Conservation (phyloP, 257 asterid genomes). For the Cruciata laevipes region DNA sequence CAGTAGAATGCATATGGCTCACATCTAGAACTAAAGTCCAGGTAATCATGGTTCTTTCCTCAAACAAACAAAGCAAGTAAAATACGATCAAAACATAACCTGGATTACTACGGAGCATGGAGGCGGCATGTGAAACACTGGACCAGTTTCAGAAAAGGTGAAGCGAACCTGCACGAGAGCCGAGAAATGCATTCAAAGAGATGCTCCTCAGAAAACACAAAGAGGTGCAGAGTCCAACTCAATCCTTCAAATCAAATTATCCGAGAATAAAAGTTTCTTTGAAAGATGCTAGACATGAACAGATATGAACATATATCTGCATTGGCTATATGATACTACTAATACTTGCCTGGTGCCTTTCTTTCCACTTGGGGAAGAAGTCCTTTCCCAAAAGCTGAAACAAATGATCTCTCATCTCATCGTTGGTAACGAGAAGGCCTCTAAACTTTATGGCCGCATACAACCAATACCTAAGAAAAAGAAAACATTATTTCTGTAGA, state of each 20-base stretch:
- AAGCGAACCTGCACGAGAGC: conserved; percentile 53
- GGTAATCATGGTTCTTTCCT: not conserved
- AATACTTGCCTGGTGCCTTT: conserved; percentile 73
- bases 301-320: not conserved
- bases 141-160: conserved; percentile 63
- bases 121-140: conserved; percentile 75
- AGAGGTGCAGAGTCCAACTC: not conserved
- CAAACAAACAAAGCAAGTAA: not conserved
- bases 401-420: conserved; percentile 92
- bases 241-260: not conserved
- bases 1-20: not conserved
- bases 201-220: not conserved
- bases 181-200: not conserved
- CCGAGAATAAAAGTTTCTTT: too few species aligned
- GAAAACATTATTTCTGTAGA: conserved; percentile 15
- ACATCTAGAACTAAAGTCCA: not conserved
- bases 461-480: conserved; percentile 75
- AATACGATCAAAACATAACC: conserved; percentile 31
- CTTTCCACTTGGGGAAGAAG: conserved; percentile 89
- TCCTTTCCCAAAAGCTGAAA: conserved; percentile 86
- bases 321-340: not conserved
- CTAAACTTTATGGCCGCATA: conserved; percentile 81
- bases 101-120: conserved; percentile 85
- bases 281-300: not conserved
- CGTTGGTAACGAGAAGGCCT: conserved; percentile 74